phyloP scores from a whole-genome alignment of 805 yeast species.

The Starmerella roubikii region DNA sequence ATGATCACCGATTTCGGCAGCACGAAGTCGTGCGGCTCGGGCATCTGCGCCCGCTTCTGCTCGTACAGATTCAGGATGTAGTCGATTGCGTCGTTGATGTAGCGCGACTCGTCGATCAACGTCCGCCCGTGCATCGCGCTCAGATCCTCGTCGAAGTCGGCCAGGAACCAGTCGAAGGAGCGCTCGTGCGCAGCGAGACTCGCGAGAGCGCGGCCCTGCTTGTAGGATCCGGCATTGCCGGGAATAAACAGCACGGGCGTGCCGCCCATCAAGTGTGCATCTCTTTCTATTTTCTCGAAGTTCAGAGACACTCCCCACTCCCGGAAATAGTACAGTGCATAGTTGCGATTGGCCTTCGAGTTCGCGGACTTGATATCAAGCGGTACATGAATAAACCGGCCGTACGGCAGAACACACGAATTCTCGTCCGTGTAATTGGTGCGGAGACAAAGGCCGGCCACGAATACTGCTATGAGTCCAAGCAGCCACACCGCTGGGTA shows the following conservation, averaged over 20 bases:
- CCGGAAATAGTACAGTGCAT: conserved; percentile 71
- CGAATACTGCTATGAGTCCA: not conserved
- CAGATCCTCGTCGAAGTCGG: conserved; percentile 90
- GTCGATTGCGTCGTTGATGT: conserved; percentile 70
- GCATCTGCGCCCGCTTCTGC: conserved; percentile 21
- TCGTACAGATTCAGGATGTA: conserved; percentile 61
- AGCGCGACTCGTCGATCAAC: conserved; percentile 84
- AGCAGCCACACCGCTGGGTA: not conserved
- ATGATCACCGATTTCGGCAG: conserved; percentile 59
- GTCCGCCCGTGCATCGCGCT: conserved; percentile 95
- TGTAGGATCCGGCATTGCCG: conserved; percentile 92
- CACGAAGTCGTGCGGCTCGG: not conserved
- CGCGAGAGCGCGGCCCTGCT: conserved; percentile 86
- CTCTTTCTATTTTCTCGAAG: conserved; percentile 8
- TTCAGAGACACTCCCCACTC: conserved; percentile 44
- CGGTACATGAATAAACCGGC: conserved; percentile 12
- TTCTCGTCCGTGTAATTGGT: conserved; percentile 11
- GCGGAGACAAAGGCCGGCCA: not conserved
- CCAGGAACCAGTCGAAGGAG: conserved; percentile 68
- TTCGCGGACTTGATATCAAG: conserved; percentile 12
- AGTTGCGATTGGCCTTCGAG: conserved; percentile 24
- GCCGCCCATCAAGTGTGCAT: conserved; percentile 40
- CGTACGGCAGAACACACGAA: conserved; percentile 18
- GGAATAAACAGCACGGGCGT: conserved; percentile 88
- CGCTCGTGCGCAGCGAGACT: conserved; percentile 54